Percentiles rank a stretch among this genome's conserved stretches.
Evolutionary conservation across 2,329 filamentous ascomycete genomes (phyloP).

Genomic region (Diaporthe helianthi): DNA sequence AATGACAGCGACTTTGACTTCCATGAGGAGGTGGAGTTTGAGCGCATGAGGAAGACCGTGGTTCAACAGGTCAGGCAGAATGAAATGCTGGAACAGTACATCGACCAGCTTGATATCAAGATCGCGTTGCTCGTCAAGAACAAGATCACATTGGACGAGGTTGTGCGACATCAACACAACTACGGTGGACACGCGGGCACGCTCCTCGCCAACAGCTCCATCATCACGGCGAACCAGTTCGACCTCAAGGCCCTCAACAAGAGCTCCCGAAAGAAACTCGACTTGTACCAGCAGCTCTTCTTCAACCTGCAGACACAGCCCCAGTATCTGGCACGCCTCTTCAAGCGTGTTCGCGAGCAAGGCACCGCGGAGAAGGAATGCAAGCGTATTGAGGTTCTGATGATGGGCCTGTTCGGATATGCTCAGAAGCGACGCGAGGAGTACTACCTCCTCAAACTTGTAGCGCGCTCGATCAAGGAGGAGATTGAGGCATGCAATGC

Average conservation of each 20-base stretch:
- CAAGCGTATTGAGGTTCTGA: constrained; percentile 89
- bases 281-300: constrained; percentile 96
- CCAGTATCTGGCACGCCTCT: constrained; percentile 89
- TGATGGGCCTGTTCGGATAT: constrained; percentile 97
- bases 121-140: constrained; percentile 98
- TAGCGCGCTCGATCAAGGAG: constrained; percentile 82
- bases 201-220: constrained; percentile 86
- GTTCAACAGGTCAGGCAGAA: constrained; percentile 98
- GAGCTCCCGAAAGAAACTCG: constrained; percentile 91
- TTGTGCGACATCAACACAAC: constrained; percentile 95
- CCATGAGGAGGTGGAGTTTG: constrained; percentile 97
- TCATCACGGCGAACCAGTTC: constrained; percentile 88
- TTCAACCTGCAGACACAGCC: constrained; percentile 97
- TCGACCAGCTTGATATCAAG: constrained; percentile 98
- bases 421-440: constrained; percentile 96
- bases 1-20: constrained; percentile 99
- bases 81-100: constrained; percentile 96
- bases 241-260: constrained; percentile 98
- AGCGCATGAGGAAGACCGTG: constrained; percentile 91
- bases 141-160: constrained; percentile 98
- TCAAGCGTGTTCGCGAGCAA: constrained; percentile 82
- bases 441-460: constrained; percentile 92
- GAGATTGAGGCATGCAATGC: constrained; percentile 78
- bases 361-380: constrained; percentile 89
- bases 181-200: constrained; percentile 89